Conservation (phyloP, 1,139 yeast species). For the Geotrichum klebahnii region DNA sequence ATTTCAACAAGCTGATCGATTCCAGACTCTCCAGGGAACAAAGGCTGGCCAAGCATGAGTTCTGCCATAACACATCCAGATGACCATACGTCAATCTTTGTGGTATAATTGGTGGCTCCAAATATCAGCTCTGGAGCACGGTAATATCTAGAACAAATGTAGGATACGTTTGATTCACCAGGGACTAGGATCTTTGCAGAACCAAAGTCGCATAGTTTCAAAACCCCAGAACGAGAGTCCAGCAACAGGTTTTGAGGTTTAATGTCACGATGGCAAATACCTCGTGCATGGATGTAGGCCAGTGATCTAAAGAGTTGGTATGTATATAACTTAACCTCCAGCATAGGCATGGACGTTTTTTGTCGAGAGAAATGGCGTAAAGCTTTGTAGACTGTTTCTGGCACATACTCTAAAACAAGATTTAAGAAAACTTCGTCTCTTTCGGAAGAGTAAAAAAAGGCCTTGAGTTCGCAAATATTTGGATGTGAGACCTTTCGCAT, state of each 20-base stretch:
- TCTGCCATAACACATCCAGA: constrained; percentile 99
- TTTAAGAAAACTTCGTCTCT: constrained; percentile 76
- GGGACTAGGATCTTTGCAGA: constrained; percentile 91
- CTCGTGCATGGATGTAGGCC: constrained; percentile 83
- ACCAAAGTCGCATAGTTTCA: constrained; percentile 96
- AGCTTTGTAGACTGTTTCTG: constrained; percentile 91
- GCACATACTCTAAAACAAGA: constrained; percentile 84
- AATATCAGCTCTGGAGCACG: constrained; percentile 91
- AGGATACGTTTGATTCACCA: constrained; percentile 88
- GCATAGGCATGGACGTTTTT: constrained; percentile 73
- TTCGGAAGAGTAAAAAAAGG: constrained; percentile 80
- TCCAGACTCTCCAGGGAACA: constrained; percentile 96
- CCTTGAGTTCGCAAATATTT: constrained; percentile 81
- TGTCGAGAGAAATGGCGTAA: constrained; percentile 77
- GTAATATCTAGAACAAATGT: constrained; percentile 93
- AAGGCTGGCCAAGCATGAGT: constrained; percentile 86
- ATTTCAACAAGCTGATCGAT: constrained; percentile 96
- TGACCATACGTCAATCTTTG: constrained; percentile 96
- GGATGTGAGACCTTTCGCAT: constrained; percentile 87
- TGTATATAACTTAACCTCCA: constrained; percentile 85
- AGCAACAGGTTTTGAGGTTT: constrained; percentile 92
- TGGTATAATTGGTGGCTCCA: constrained; percentile 91
- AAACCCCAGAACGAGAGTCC: constrained; percentile 75
- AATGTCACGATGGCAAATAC: constrained; percentile 95
- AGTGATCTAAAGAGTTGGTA: constrained; percentile 88